These are phyloP conservation scores for Pterulicium gracile DNA, from an alignment of 1,284 basidiomycete genomes.

Conservation along the genomic window DNA sequence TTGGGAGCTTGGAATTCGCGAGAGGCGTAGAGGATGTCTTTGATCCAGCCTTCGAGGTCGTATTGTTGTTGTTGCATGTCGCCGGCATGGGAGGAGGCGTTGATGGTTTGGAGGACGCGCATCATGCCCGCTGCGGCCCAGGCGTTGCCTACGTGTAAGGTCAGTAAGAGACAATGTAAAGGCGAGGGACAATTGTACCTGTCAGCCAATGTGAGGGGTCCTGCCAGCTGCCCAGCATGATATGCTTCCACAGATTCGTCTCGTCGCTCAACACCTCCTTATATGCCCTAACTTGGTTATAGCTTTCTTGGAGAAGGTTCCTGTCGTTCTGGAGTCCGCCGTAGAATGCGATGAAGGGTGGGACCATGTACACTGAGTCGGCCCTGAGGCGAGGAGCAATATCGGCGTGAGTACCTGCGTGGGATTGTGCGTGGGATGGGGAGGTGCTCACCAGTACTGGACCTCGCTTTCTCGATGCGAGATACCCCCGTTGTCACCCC, in stretches of 20 bases:
- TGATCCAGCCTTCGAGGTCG: constrained; percentile 44
- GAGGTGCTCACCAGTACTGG: constrained; percentile 35
- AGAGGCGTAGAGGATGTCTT: constrained; percentile 40
- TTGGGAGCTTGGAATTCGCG: constrained; percentile 31
- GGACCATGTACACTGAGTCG: constrained; percentile 63
- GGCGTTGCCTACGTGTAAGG: constrained; percentile 50
- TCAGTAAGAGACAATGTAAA: constrained; percentile 1
- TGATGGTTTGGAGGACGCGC: constrained; percentile 46
- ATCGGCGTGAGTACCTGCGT: neutral
- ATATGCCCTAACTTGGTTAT: constrained; percentile 59
- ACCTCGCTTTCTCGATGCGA: constrained; percentile 46
- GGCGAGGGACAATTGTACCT: constrained; percentile 32
- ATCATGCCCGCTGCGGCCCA: constrained; percentile 65
- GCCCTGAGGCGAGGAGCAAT: constrained; percentile 30
- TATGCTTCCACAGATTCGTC: constrained; percentile 42
- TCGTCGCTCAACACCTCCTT: constrained; percentile 34
- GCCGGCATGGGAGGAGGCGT: constrained; percentile 29
- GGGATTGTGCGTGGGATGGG: neutral
- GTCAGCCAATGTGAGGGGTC: constrained; percentile 22
- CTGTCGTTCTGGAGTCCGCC: constrained; percentile 30
- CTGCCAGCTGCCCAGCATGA: constrained; percentile 32
- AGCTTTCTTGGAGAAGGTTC: constrained; percentile 47
- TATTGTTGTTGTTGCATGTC: constrained; percentile 30
- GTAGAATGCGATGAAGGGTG: constrained; percentile 74
- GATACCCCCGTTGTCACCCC: constrained; percentile 48